Percentiles rank a stretch among this genome's conserved stretches.
Evolutionary conservation across 331 rosid genomes (phyloP).

Genomic region (Erythrophleum ivorense): DNA sequence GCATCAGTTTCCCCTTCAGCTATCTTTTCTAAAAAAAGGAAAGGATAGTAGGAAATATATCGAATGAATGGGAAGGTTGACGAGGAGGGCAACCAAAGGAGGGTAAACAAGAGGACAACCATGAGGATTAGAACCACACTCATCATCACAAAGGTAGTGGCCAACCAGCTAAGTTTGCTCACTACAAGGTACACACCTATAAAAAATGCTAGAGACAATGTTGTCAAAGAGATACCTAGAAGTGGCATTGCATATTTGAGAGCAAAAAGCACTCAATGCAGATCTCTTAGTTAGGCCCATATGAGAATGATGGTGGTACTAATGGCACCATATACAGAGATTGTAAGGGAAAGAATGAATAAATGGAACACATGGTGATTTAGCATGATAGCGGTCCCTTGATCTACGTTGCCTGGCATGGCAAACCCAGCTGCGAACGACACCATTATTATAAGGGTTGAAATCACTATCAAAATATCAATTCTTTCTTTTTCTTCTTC

Average conservation of each 20-base stretch:
- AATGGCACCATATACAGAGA: conserved; percentile 35
- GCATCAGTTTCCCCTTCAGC: neutral
- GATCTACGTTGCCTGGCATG: conserved; percentile 7
- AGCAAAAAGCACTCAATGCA: neutral
- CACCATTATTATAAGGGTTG: too few relatives aligned
- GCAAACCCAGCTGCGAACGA: too few relatives aligned
- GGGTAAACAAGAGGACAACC: neutral
- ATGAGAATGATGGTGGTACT: conserved; percentile 36
- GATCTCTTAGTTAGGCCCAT: conserved; percentile 24
- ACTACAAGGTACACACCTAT: conserved; percentile 40
- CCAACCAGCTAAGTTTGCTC: conserved; percentile 38
- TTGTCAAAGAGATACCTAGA: conserved; percentile 33
- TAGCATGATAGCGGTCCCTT: neutral
- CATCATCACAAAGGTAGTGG: conserved; percentile 9
- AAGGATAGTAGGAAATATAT: conserved; percentile 26
- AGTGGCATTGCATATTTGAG: conserved; percentile 1
- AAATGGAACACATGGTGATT: neutral
- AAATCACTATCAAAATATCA: neutral
- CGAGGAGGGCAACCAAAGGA: conserved; percentile 11
- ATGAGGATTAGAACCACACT: neutral
- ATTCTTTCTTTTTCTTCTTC: neutral
- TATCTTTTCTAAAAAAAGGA: neutral
- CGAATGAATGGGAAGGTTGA: neutral
- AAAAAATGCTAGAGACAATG: conserved; percentile 41
- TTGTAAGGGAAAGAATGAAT: conserved; percentile 27